Conservation (phyloP, 257 asterid species). For the Solanum acaule region DNA sequence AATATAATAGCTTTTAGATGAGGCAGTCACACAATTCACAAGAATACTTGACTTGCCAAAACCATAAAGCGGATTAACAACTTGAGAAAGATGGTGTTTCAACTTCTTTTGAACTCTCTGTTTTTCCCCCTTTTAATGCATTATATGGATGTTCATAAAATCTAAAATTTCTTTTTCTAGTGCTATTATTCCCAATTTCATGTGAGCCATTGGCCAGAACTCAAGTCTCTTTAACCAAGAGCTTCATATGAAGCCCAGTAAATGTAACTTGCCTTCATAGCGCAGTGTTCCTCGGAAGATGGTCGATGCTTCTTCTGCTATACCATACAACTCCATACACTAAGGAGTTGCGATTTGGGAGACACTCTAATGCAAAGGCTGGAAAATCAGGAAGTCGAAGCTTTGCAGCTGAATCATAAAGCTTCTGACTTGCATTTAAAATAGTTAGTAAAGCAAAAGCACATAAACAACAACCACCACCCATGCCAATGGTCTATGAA, state of each 20-base stretch:
- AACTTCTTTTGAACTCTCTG: not conserved
- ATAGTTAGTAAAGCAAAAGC: not conserved
- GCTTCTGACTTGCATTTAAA: slow-evolving; percentile 55
- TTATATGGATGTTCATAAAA: not conserved
- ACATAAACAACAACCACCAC: not conserved
- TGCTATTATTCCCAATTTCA: not conserved
- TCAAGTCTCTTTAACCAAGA: not conserved
- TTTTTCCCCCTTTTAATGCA: not conserved
- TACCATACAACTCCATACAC: slow-evolving; percentile 81
- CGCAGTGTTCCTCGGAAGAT: slow-evolving; percentile 91
- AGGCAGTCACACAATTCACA: not conserved
- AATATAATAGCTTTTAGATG: not conserved
- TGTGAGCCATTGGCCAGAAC: not conserved
- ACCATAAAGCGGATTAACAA: not conserved
- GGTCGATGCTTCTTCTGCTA: slow-evolving; percentile 73
- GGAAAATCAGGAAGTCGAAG: slow-evolving; percentile 68
- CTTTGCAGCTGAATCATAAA: slow-evolving; percentile 80
- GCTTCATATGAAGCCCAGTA: not conserved
- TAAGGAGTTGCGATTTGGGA: slow-evolving; percentile 86
- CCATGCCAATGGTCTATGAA: not conserved
- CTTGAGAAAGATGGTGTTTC: not conserved
- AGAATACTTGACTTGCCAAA: not conserved
- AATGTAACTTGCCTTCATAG: slow-evolving; percentile 60
- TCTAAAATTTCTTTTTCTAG: not conserved
- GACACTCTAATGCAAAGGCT: slow-evolving; percentile 94